Evolutionary conservation across 1,284 basidiomycete genomes (phyloP), one percentile per base, ranked within the genome.

Genomic region (Leccinum huronense): DNA sequence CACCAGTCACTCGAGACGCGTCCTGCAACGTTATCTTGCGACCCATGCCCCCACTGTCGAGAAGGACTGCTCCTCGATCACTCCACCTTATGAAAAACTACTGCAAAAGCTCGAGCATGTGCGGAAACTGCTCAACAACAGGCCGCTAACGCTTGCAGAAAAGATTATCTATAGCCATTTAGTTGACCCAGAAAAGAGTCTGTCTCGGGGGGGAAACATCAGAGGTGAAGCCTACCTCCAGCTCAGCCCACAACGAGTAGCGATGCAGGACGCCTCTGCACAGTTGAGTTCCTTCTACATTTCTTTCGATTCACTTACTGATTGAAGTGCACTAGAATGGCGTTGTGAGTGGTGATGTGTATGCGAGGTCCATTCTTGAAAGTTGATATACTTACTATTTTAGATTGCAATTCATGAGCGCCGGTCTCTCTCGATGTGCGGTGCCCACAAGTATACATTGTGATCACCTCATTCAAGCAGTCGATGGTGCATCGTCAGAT

Each of bases 181-280:
- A 61, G 79, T 87, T 69, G 87, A 96, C 68, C 94, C 95, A 8
- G 86, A 90, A 68, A 86, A 87, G 69, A 88, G 82, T 63, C 79
- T 97, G 38, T 84, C 84, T 19, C 82, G 85, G 59, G 86, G 86
- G 58, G 86, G 87, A 27, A 84, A 80, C 63, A 84, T 95, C 53
- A 83, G 97, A 70, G 97, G 97, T 45, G 89, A 96, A 77, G 84
- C 88, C 31, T 98, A 99, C 79, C 83, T 98, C 61, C 95, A 95
- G 78, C 85, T 99, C 53, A 84, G 82, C 65, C 95, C 97, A 6
- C 93, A 98, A 78, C 83, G 97, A 68, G 95, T 99, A 30, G 97
- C 97, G 38, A 98, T 99, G 94, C 97, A 99, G 77, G 95, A 98
- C 79, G 97, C 97, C 54, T 98, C 95, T 58, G 97, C 97, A 58